Evolutionary conservation across 2,329 filamentous ascomycete genomes (phyloP).

Genomic region (Colletotrichum sojae): DNA sequence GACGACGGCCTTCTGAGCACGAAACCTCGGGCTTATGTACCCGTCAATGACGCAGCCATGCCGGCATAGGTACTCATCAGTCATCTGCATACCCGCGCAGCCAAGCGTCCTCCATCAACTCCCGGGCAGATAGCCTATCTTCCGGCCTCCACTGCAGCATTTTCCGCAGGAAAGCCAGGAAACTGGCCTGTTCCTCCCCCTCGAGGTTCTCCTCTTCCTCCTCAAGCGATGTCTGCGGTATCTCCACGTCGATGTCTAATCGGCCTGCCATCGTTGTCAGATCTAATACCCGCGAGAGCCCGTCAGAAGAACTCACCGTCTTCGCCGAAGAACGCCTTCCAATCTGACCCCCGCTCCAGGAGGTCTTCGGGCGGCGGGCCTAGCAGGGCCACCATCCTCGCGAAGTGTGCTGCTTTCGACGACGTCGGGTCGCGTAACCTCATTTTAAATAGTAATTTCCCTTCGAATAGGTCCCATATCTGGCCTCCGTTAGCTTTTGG

Average conservation of each 20-base stretch:
- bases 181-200: constrained; percentile 40
- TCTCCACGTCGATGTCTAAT: constrained; percentile 15
- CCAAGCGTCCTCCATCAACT: constrained; percentile 38
- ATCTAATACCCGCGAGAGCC: background rate
- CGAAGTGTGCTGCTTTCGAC: constrained; percentile 49
- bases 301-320: constrained; percentile 32
- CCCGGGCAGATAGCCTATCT: constrained; percentile 42
- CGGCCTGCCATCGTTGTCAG: constrained; percentile 1
- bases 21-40: too few relatives aligned
- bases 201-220: constrained; percentile 38
- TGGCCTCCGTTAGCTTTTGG: constrained; percentile 21
- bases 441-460: constrained; percentile 46
- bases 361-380: constrained; percentile 53
- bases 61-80: background rate
- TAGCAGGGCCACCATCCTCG: constrained; percentile 55
- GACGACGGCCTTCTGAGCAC: too few relatives aligned
- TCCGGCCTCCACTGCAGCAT: constrained; percentile 48
- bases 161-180: constrained; percentile 43
- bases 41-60: too few relatives aligned
- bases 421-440: constrained; percentile 41
- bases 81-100: constrained; percentile 30
- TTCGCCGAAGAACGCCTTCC: constrained; percentile 43
- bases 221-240: constrained; percentile 32
- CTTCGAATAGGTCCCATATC: constrained; percentile 52
- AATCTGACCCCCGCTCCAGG: constrained; percentile 48